These are phyloP conservation scores for Penicillium egyptiacum DNA, from an alignment of 495 filamentous ascomycete species.

Conservation along the genomic window DNA sequence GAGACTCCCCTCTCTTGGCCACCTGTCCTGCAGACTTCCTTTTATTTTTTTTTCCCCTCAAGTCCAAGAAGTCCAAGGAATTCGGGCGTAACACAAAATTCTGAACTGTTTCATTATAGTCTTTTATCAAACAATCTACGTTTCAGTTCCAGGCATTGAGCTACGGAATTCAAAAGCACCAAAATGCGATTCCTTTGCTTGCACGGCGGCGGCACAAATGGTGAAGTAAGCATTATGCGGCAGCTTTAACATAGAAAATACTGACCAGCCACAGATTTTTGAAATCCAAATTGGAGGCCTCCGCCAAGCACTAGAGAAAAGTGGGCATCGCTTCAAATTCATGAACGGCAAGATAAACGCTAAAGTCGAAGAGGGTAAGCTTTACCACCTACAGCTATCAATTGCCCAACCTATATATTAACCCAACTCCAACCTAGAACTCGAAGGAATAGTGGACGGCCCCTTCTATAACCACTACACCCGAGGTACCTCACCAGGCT, in stretches of 20 bases:
- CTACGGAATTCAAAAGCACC: background rate
- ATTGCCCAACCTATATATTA: background rate
- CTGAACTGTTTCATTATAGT: background rate
- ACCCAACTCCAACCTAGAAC: conserved; percentile 22
- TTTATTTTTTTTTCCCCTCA: background rate
- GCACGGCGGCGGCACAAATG: conserved; percentile 40
- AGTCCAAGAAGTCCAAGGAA: background rate
- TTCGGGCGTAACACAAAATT: background rate
- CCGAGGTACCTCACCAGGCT: conserved; percentile 26
- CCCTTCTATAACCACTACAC: conserved; percentile 45
- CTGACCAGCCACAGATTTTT: conserved; percentile 35
- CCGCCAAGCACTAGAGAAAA: conserved; percentile 30
- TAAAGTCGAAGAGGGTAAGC: conserved; percentile 33
- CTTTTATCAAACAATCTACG: background rate
- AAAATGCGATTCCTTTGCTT: conserved; percentile 44
- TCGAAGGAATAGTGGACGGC: conserved; percentile 36
- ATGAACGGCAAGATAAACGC: conserved; percentile 34
- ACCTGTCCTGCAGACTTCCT: background rate
- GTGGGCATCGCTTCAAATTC: conserved; percentile 38
- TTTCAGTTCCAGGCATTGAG: background rate
- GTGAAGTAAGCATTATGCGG: conserved; percentile 27
- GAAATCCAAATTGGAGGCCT: conserved; percentile 44
- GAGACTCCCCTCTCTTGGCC: background rate
- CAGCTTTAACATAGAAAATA: background rate
- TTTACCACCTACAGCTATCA: background rate